Evolutionary conservation across 2,329 filamentous ascomycete species (phyloP).

Genomic region (Trichoderma harzianum): DNA sequence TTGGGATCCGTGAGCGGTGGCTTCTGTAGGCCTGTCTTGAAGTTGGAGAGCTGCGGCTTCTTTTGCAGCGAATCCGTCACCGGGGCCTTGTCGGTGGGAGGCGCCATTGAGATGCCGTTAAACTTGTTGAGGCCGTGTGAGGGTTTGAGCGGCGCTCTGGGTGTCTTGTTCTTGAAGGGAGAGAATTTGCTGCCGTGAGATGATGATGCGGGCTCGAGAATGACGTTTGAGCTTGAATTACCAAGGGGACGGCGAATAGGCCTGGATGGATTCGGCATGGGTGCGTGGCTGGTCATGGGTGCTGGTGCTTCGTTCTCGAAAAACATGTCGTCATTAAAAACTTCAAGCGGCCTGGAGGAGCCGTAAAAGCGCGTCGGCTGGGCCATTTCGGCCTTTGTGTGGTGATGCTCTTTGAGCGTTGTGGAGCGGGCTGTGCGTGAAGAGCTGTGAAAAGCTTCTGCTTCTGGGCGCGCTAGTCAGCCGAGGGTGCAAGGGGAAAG

Average conservation of each 20-base stretch:
- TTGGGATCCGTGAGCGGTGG: slow-evolving; percentile 40
- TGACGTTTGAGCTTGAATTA: slow-evolving; percentile 57
- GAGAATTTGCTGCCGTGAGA: slow-evolving; percentile 56
- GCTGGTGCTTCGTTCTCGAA: slow-evolving; percentile 38
- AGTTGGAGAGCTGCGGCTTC: slow-evolving; percentile 59
- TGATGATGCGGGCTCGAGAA: slow-evolving; percentile 62
- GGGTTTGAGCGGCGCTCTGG: slow-evolving; percentile 53
- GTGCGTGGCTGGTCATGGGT: slow-evolving; percentile 53
- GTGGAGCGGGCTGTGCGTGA: background rate
- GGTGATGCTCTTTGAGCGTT: slow-evolving; percentile 6
- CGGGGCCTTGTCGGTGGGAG: slow-evolving; percentile 53
- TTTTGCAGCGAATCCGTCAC: slow-evolving; percentile 67
- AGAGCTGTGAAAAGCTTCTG: background rate
- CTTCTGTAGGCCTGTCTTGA: slow-evolving; percentile 55
- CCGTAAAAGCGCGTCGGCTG: slow-evolving; percentile 46
- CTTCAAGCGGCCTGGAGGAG: slow-evolving; percentile 47
- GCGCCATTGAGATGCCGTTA: slow-evolving; percentile 64
- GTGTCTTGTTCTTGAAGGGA: slow-evolving; percentile 64
- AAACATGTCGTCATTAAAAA: slow-evolving; percentile 52
- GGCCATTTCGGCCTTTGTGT: slow-evolving; percentile 48
- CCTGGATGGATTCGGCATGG: slow-evolving; percentile 52
- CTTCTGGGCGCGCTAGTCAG: slow-evolving; percentile 14
- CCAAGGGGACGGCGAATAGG: slow-evolving; percentile 47
- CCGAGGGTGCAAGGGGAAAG: background rate
- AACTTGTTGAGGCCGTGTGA: slow-evolving; percentile 54